A percentile compares a stretch with the other conserved stretches of the same genome.
phyloP scores from a whole-genome alignment of 805 yeast genomes.

The Yamadazyma philogaea region DNA sequence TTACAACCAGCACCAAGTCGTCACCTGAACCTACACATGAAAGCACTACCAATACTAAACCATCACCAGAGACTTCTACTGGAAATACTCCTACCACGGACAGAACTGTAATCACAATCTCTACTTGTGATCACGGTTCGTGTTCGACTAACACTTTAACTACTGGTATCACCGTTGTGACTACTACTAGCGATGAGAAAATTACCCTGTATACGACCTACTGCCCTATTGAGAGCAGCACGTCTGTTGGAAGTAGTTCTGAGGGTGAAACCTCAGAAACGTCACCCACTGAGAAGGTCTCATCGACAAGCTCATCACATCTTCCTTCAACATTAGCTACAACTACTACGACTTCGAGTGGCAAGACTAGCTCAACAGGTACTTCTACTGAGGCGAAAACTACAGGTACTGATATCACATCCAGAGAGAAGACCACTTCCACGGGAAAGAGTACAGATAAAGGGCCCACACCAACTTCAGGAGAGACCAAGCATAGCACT shows the following conservation, averaged over 20 bases:
- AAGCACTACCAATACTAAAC: too few species aligned
- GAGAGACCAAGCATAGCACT: not conserved
- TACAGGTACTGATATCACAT: constrained; percentile 1
- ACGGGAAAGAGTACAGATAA: not conserved
- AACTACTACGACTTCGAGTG: constrained; percentile 1
- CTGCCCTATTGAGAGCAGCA: constrained; percentile 18
- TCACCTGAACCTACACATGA: too few species aligned
- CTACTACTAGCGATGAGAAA: constrained; percentile 15
- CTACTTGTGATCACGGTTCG: constrained; percentile 23
- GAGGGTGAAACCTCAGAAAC: constrained; percentile 16
- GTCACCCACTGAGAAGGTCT: too few species aligned
- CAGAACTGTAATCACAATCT: constrained; percentile 27
- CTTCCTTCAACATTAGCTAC: constrained; percentile 3
- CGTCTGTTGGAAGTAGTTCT: too few species aligned
- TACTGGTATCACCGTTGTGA: constrained; percentile 24
- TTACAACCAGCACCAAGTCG: too few species aligned
- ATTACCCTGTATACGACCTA: constrained; percentile 25
- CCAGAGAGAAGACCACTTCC: not conserved
- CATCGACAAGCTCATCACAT: too few species aligned
- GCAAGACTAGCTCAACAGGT: not conserved
- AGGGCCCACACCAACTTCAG: constrained; percentile 1
- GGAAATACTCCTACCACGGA: too few species aligned
- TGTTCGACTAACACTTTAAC: constrained; percentile 19
- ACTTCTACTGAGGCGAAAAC: constrained; percentile 2
- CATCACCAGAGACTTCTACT: too few species aligned